phyloP scores from a whole-genome alignment of 2,329 filamentous ascomycete species.

The Ilyonectria destructans region DNA sequence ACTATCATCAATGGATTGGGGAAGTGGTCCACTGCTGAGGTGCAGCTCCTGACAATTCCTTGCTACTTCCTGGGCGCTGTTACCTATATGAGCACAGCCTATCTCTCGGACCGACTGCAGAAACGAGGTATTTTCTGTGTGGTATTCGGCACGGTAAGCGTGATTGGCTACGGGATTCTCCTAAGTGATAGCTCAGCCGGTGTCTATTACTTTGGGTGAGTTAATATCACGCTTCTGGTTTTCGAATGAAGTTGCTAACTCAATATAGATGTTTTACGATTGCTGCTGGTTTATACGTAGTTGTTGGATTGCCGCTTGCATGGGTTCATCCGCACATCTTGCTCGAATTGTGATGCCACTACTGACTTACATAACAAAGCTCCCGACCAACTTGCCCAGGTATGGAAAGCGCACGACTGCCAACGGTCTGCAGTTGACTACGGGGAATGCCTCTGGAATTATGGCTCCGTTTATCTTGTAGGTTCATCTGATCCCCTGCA shows the following conservation, averaged over 20 bases:
- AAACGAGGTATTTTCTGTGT: conserved; percentile 70
- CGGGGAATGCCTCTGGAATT: not conserved
- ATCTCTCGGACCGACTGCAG: conserved; percentile 72
- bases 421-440: not conserved
- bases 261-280: no score
- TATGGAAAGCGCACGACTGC: not conserved
- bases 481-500: not conserved
- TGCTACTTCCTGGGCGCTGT: conserved; percentile 76
- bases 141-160: conserved; percentile 66
- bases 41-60: conserved; percentile 79
- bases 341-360: no score
- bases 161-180: conserved; percentile 72
- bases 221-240: no score
- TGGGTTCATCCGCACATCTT: no score
- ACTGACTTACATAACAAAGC: no score
- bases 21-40: conserved; percentile 54
- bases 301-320: no score
- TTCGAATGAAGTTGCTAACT: no score
- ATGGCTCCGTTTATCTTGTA: not conserved
- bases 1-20: conserved; percentile 77
- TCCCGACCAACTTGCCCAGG: no score
- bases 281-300: no score
- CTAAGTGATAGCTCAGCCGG: not conserved
- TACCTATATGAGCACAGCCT: conserved; percentile 71
- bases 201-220: no score